Base-by-base conservation (phyloP, 345 rosid genomes). In the Eucalyptus sideroxylon region DNA sequence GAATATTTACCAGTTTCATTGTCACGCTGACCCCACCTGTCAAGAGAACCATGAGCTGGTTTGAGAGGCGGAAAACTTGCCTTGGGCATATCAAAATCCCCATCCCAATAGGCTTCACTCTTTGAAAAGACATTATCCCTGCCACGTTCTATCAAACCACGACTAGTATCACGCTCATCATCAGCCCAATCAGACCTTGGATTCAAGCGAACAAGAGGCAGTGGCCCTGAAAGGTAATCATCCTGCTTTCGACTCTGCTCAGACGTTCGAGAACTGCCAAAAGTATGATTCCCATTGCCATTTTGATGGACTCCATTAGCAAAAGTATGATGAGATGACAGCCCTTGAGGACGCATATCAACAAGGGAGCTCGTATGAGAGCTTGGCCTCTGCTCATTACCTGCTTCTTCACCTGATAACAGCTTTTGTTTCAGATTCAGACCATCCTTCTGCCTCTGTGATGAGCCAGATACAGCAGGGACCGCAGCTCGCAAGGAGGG, bases 171-270 rank as follows among this genome's bases (percentile, higher is more conserved):
- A 89, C 99, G 99, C 92, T 98, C 99, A 93, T 98, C 99, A 93
- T 98, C 99, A 88, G 97, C 98, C 99, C 99, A 98, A 90, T 98
- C 99, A 91, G 98, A 98, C 87, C 99, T 94, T 37, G 99, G 98
- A 42, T 94, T 92, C 96, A 97, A 91, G 81, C 93, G 94, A 91
- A 97, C 96, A 88, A 96, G 90, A 5, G 99, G 99, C 69, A 98
- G 90, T 50, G 97, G 98, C 80, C 95, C 98, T 9, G 94, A 90
- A 91, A 95, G 93, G 91, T 88, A 94, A 40, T 94, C 96, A 13
- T 96, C 97, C 88, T 92, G 95, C 92, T 94, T 98, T 87, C 93
- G 87, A 72, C 86, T 93, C 90, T 93, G 95, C 82, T 95, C 95
- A 8, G 92, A 90, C 81, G 90, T 51, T 51, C 87, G 92, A 80